Base-by-base conservation (phyloP, 805 yeast genomes). In the Candida ponderosae region DNA sequence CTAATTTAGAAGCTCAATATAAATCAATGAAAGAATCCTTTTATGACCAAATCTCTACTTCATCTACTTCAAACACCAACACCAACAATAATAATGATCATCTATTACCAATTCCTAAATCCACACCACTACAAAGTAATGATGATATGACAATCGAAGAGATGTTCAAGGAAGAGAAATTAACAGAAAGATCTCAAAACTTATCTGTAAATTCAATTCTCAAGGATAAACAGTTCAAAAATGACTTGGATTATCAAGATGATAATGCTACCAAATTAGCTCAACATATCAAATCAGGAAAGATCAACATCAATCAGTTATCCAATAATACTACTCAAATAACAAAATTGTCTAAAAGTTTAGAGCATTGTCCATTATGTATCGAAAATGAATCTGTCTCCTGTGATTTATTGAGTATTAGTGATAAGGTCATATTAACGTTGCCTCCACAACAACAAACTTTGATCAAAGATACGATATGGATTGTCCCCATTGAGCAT, bases 401-500 rank as follows among this genome's bases (percentile, higher is more conserved):
- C 13, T 51, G 50, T 3, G 56, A 66, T 9, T 46, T 68, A 15
- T 47, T 65, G 3, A 50, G 67, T 8, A 47, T 62, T 31, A 68
- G 64, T 2, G 57, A 63, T 2, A 39, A 59, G 6, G 63, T 60
- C 3, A 68, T 61, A 36, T 30, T 72, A 4, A 53, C 68, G 2
- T 34, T 60, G 5, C 61, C 66, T 4, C 69, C 72, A 4, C 52
- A 50, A 41, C 7, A 16, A 6, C 75, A 74, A 6, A 65, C 60
- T 19, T 45, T 69, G 10, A 54, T 57, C 9, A 46, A 49, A 24
- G 52, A 48, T 33, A 53, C 62, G 5, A 53, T 61, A 1, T 58
- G 60, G 45, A 69, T 72, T 21, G 64, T 63, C 1, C 75, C 77
- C 1, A 46, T 61, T 10, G 51, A 52, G 2, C 78, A 72, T 41